These are phyloP conservation scores for Naganishia friedmannii DNA, from an alignment of 768 basidiomycete species.

Conservation along the genomic window DNA sequence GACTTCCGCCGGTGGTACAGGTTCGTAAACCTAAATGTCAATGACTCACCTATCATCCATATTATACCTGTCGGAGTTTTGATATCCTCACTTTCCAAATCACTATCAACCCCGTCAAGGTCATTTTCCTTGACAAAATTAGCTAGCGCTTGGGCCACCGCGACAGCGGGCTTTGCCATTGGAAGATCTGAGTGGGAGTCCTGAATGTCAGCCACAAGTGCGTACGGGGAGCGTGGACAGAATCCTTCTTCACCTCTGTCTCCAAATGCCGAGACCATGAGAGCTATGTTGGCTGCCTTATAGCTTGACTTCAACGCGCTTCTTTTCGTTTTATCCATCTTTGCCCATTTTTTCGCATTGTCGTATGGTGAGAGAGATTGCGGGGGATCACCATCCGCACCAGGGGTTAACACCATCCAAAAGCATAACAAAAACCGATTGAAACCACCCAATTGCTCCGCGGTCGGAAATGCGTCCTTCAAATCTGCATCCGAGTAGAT, in stretches of 20 bases:
- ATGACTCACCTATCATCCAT: conserved; percentile 42
- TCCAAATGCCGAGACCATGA: conserved; percentile 67
- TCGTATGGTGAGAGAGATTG: not conserved
- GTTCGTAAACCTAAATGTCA: no score
- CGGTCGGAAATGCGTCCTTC: not conserved
- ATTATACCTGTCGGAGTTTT: conserved; percentile 42
- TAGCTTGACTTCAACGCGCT: conserved; percentile 52
- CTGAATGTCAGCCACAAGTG: no score
- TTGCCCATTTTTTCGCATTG: not conserved
- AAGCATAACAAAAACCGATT: conserved; percentile 50
- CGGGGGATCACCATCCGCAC: conserved; percentile 32
- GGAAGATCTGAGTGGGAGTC: no score
- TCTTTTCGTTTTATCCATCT: not conserved
- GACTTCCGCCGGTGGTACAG: not conserved
- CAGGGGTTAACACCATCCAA: conserved; percentile 45
- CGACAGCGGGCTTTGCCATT: not conserved
- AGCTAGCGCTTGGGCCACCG: conserved; percentile 61
- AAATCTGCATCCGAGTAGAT: not conserved
- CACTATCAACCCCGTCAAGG: conserved; percentile 70
- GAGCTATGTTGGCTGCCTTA: conserved; percentile 60
- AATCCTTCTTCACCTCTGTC: conserved; percentile 36
- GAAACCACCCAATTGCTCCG: conserved; percentile 23
- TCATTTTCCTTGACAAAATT: conserved; percentile 63
- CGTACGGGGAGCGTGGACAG: no score
- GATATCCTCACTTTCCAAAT: conserved; percentile 57